Evolutionary conservation across 257 asterid species (phyloP), one percentile per base, ranked within the genome.

Genomic region (Nemophila menziesii): DNA sequence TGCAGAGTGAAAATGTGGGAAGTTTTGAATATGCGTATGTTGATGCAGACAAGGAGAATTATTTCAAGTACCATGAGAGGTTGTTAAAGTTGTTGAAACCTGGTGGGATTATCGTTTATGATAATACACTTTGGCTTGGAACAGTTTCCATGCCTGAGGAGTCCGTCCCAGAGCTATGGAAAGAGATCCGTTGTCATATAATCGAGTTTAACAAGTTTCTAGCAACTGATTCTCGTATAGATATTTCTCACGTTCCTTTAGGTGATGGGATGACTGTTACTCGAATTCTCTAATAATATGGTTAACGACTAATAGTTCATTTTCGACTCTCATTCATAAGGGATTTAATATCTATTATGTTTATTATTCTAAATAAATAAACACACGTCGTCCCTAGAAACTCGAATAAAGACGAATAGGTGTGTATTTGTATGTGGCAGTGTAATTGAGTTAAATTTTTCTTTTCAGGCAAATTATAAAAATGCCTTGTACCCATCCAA

Each of bases 241-340:
- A 51, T 4, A 64, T 60, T 14, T 63, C 61, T 22, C 68, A 55
- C 0, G 44, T 49, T 20, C 19, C 66, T 3, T 11, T 62, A 1
- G 72, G 72, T 8, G 72, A 64, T 48, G 72, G 72, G 23, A 39
- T 69, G 24, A 69, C 71, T 5, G n/a, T n/a, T n/a, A n/a, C n/a
- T n/a, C n/a, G n/a, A n/a, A n/a, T n/a, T n/a, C n/a, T n/a, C n/a
- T n/a, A n/a, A n/a, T n/a, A n/a, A n/a, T n/a, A n/a, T n/a, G n/a
- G n/a, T n/a, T n/a, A n/a, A n/a, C n/a, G n/a, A n/a, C n/a, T n/a
- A n/a, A n/a, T n/a, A n/a, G n/a, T n/a, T n/a, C n/a, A n/a, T n/a
- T n/a, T n/a, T n/a, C n/a, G n/a, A n/a, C n/a, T n/a, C n/a, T n/a
- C n/a, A n/a, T n/a, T n/a, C n/a, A n/a, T n/a, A n/a, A n/a, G n/a